These are phyloP conservation scores for Aspergillus chevalieri DNA, from an alignment of 2,329 filamentous ascomycete species.

Conservation along the genomic window DNA sequence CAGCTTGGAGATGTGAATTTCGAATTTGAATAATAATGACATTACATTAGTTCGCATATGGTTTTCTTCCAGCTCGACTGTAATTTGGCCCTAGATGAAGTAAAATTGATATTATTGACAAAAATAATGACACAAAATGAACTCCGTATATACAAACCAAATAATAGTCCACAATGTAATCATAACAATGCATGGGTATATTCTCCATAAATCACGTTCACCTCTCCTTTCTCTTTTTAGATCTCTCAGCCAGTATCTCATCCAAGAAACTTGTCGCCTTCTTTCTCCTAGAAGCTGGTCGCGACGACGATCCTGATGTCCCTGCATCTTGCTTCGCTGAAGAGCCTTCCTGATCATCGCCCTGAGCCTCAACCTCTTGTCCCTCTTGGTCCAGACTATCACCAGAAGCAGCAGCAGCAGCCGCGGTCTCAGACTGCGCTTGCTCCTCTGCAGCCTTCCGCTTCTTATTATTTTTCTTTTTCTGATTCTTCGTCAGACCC, in stretches of 20 bases:
- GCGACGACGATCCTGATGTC: conserved; percentile 1
- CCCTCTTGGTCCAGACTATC: background rate
- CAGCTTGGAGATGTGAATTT: background rate
- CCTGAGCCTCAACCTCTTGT: background rate
- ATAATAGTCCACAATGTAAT: too few species aligned
- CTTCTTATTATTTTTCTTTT: conserved; percentile 14
- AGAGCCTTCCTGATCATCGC: background rate
- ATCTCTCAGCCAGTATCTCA: conserved; percentile 42
- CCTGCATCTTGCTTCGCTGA: too few species aligned
- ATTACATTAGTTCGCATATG: background rate
- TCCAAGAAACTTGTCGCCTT: conserved; percentile 49
- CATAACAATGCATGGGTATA: conserved; percentile 3
- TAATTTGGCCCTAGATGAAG: background rate
- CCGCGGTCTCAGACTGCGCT: background rate
- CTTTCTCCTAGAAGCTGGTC: conserved; percentile 27
- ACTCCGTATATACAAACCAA: too few species aligned
- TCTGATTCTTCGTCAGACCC: background rate
- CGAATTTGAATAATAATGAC: background rate
- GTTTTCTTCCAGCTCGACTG: background rate
- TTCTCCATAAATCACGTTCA: conserved; percentile 13
- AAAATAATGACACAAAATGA: too few species aligned
- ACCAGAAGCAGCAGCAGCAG: conserved; percentile 5
- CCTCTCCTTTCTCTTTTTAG: conserved; percentile 47
- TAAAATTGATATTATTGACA: background rate
- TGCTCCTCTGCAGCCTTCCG: conserved; percentile 4